Base-by-base conservation (phyloP, 2,329 filamentous ascomycete genomes). In the Pestalotiopsis fici region DNA sequence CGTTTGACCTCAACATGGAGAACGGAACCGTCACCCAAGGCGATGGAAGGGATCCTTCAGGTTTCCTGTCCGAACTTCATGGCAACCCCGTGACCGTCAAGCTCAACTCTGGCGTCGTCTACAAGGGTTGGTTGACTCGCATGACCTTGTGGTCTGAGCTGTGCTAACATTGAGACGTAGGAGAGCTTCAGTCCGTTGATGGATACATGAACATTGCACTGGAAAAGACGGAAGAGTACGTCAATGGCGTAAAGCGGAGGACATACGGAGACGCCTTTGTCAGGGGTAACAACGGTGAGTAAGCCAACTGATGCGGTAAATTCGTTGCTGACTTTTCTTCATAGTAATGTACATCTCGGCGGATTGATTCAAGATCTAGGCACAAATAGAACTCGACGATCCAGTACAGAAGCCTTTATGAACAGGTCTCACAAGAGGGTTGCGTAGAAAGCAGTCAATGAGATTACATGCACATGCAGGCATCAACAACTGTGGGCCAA, bases 191-290 rank as follows among this genome's bases (percentile, higher is more conserved):
- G 79, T 97, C 95, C 0, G 95, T 99, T 62, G 96, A 99, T 80
- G 96, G 96, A 64, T 99, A 98, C 83, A 99, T 99, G 96, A 99
- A 99, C 83, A 98, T 99, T 78, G 95, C 96, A 13, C 88, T 99
- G 35, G 96, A 99, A 81, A 96, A 97, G 83, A 97, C 94, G 23
- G 91, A 93, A 71, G 96, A 99, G 82, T 94, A 91, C 74, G 92
- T 98, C 73, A 92, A 97, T 76, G 95, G 95, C 55, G 88, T 90
- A 71, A 89, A 95, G 81, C 88, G 92, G 74, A 88, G 93, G 75
- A 92, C 88, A 65, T 98, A 97, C 78, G 95, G 95, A 7, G 95
- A 98, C 84, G 94, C 95, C 4, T 98, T 98, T 79, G 93, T 98
- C 67, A 88, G 95, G 79, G 95, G 95, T 73, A 98, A 98, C 83